A percentile compares a stretch with the other conserved stretches of the same genome.
phyloP scores from a whole-genome alignment of 129 eudicot species.

The Smallanthus sonchifolius region DNA sequence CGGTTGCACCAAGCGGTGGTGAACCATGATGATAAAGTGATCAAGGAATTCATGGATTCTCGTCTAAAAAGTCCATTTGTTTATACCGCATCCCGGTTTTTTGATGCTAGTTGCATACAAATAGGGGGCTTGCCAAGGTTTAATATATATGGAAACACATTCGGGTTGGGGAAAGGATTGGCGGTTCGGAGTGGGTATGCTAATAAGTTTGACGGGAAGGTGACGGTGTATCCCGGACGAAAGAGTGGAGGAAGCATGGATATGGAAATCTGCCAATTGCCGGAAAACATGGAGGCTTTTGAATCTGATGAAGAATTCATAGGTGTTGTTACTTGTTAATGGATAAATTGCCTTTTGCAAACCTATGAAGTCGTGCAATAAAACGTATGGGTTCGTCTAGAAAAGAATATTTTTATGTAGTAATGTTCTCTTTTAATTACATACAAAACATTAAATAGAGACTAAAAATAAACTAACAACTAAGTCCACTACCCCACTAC shows the following conservation, averaged over 20 bases:
- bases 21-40: constrained; percentile 26
- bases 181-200: constrained; percentile 62
- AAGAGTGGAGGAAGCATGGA: constrained; percentile 52
- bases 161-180: constrained; percentile 64
- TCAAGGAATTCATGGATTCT: constrained; percentile 19
- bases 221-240: constrained; percentile 38
- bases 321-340: constrained; percentile 6
- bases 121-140: constrained; percentile 63
- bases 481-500: no score
- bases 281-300: constrained; percentile 36
- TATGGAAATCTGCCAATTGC: constrained; percentile 40
- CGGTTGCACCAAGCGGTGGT: constrained; percentile 36
- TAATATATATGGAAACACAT: constrained; percentile 66
- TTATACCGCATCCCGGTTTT: constrained; percentile 18
- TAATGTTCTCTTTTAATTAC: no score
- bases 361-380: no score
- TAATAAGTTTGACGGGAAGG: constrained; percentile 58
- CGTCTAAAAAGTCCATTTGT: constrained; percentile 37
- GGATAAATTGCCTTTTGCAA: no score
- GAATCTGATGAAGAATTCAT: constrained; percentile 44
- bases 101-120: constrained; percentile 30
- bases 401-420: no score
- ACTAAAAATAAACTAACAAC: no score
- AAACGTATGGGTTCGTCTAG: no score
- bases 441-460: no score